Evolutionary conservation across 805 yeast species (phyloP), one percentile per base, ranked within the genome.

Genomic region (Ogataea saltuana): DNA sequence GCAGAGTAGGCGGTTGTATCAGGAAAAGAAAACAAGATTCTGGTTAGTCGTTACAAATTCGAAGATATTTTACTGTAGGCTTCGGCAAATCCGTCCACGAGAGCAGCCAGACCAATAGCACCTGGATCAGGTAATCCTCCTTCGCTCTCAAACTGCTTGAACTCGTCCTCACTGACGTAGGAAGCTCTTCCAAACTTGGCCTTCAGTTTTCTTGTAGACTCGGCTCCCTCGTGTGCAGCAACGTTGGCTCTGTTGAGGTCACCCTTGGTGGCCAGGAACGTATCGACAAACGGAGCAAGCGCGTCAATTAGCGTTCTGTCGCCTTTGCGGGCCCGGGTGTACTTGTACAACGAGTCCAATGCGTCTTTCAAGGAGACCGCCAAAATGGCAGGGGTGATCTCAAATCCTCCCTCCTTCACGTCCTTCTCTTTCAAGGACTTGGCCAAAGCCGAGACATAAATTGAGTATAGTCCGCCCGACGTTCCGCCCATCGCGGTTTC

Each of bases 401-500:
- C 60, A 29, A 60, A 60, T 8, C 53, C 53, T 22, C 59, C 61
- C 4, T 48, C 50, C 17, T 31, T 22, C 12, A 45, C 22, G 50
- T 81, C 64, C 8, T 76, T 75, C 27, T 74, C 70, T 47, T 70
- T 69, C 37, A 78, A 58, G 35, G 71, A 56, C 45, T 73, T 69
- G 1, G 87, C 84, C 47, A 90, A 73, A 1, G 95, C 88, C 26
- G 95, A 80, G 48, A 91, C 70, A 65, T 72, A 87, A 43, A 90
- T 91, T 3, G 96, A 85, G 64, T 90, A 90, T 28, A 90, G 65
- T 1, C 97, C 97, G 41, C 98, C 98, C 1, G 95, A 86, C 0
- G 98, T 91, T 39, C 98, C 98, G 41, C 97, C 98, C 97, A 91
- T 91, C n/a, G 80, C 80, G 18, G 65, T 59, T 61, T 90, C 97